Conservation (phyloP, 306 rosid species). For the Sindora glabra region DNA sequence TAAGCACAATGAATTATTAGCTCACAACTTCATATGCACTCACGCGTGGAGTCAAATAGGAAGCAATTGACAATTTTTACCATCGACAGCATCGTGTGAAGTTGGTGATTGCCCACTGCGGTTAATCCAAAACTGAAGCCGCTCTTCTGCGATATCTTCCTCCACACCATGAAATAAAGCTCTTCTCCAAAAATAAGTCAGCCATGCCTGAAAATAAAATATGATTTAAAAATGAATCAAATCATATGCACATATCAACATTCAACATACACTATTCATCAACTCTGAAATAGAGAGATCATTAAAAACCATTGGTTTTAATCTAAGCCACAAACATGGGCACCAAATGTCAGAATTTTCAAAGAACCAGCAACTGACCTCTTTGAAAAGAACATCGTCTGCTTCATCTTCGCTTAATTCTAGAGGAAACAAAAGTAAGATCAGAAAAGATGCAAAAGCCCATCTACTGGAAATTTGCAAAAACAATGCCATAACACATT, state of each 20-base stretch:
- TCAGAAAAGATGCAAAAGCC: slow-evolving; percentile 11
- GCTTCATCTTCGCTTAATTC: slow-evolving; percentile 86
- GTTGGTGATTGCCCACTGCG: slow-evolving; percentile 68
- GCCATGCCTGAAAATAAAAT: slow-evolving; percentile 62
- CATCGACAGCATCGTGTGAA: slow-evolving; percentile 97
- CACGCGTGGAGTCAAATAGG: too few relatives aligned
- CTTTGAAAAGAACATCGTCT: slow-evolving; percentile 83
- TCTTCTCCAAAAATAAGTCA: slow-evolving; percentile 95
- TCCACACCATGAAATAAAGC: slow-evolving; percentile 80
- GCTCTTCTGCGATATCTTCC: slow-evolving; percentile 84
- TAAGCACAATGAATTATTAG: slow-evolving; percentile 1
- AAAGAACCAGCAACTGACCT: slow-evolving; percentile 44
- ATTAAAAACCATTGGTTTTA: slow-evolving; percentile 1
- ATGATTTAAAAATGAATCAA: background rate
- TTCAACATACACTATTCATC: background rate
- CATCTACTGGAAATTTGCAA: background rate
- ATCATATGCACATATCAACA: background rate
- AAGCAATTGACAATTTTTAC: slow-evolving; percentile 32
- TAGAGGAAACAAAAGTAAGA: slow-evolving; percentile 38
- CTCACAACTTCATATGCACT: too few relatives aligned
- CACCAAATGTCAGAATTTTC: background rate
- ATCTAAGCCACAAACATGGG: slow-evolving; percentile 5
- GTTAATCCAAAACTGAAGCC: slow-evolving; percentile 77
- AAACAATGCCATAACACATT: slow-evolving; percentile 6
- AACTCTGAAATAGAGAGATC: background rate